These are phyloP conservation scores for Cryptococcus hybrid DNA, from an alignment of 1,284 basidiomycete species.

Conservation along the genomic window DNA sequence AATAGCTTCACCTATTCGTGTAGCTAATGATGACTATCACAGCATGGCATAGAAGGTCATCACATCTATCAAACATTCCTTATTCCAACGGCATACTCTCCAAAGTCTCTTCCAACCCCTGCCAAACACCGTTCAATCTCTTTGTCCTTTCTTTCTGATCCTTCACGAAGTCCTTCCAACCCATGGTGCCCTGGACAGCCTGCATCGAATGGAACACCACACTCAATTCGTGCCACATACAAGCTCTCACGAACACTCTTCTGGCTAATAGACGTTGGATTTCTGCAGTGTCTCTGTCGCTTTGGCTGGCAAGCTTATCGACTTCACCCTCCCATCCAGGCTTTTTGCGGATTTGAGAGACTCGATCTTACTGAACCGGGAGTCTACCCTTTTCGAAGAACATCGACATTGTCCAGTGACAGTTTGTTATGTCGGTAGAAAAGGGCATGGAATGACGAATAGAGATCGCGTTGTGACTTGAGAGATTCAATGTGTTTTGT, in stretches of 20 bases:
- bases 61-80: neutral
- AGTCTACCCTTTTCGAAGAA: constrained; percentile 77
- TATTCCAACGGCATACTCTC: constrained; percentile 82
- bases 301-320: constrained; percentile 59
- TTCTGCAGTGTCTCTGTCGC: constrained; percentile 41
- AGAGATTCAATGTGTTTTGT: constrained; percentile 46
- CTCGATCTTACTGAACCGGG: constrained; percentile 70
- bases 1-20: too few relatives aligned
- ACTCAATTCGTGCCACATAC: constrained; percentile 88
- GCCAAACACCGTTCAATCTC: constrained; percentile 67
- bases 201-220: constrained; percentile 84
- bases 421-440: constrained; percentile 76
- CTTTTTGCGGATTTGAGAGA: constrained; percentile 59
- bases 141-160: constrained; percentile 68
- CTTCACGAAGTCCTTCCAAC: constrained; percentile 66
- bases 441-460: constrained; percentile 77
- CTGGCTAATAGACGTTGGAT: constrained; percentile 68
- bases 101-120: constrained; percentile 64
- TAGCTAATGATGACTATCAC: neutral
- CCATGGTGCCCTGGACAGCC: constrained; percentile 71
- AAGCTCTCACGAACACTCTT: constrained; percentile 77
- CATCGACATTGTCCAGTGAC: constrained; percentile 78
- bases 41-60: neutral
- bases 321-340: constrained; percentile 73
- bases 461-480: constrained; percentile 80